Base-by-base conservation (phyloP, 2,329 filamentous ascomycete genomes). In the Pseudogymnoascus sp. region DNA sequence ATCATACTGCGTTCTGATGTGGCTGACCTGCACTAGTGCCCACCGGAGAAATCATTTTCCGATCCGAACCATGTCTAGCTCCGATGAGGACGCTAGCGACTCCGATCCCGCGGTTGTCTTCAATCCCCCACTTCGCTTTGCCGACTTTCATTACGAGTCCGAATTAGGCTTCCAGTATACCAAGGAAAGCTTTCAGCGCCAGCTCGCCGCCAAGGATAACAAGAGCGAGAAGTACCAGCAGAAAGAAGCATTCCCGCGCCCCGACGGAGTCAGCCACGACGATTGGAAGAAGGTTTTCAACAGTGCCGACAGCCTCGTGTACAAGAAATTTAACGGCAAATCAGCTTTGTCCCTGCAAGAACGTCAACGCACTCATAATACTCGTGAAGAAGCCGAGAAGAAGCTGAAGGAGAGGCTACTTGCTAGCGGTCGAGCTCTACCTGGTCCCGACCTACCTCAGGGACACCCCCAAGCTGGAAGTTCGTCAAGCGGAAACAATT, bases 281-380 rank as follows among this genome's bases (percentile, higher is more conserved):
- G 64, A 66, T 11, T 73, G 71, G 71, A 72, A 72, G 42, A 70
- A 70, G 49, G 64, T 68, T 3, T 73, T 69, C 36, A 72, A 68
- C 4, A 69, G 69, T 12, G 71, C 71, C 23, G 71, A 73, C 59
- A 71, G 69, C 11, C 63, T 68, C 5, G 68, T 71, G 30, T 73
- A 73, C 61, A 72, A 72, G 30, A 65, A 66, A 30, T 60, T 69
- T 55, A 72, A 70, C 62, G 67, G 64, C 58, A 62, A 69, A 19
- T 19, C 19, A 19, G 5, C 63, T 64, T 7, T 64, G 23, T 72
- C 71, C 2, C 63, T 64, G 41, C 69, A 69, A 55, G 68, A 64
- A 36, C 66, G 42, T 8, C 22, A 69, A 8, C 28, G 64, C 19
- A 63, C 59, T 9, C 67, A 70, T 9, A 66, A 68, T 30, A 73